Evolutionary conservation across 2,329 filamentous ascomycete species (phyloP).

Genomic region (Pleochaeta shiraiana): DNA sequence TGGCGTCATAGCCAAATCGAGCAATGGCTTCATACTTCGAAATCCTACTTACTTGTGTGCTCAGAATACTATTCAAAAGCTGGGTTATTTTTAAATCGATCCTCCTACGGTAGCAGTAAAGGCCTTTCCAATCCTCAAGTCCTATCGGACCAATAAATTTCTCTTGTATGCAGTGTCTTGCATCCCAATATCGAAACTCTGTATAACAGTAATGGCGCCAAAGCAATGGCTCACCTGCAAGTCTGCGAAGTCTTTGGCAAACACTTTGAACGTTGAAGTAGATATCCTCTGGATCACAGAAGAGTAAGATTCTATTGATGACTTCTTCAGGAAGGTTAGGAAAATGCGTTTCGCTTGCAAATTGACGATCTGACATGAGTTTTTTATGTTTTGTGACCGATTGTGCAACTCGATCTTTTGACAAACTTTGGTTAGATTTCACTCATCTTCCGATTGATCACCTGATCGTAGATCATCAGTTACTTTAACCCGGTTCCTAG

Average conservation of each 20-base stretch:
- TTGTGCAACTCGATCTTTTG: no score
- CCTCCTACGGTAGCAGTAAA: conserved; percentile 35
- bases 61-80: conserved; percentile 45
- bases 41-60: conserved; percentile 46
- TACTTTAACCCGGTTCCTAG: no score
- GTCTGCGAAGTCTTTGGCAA: conserved; percentile 38
- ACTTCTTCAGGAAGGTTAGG: conserved; percentile 52
- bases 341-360: not conserved
- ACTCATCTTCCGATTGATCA: no score
- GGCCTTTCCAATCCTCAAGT: conserved; percentile 48
- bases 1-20: conserved; percentile 61
- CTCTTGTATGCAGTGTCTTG: conserved; percentile 33
- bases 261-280: conserved; percentile 28
- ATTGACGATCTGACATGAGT: not conserved
- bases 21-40: conserved; percentile 50
- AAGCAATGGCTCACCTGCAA: conserved; percentile 50
- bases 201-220: conserved; percentile 58
- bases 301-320: conserved; percentile 53
- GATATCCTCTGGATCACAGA: conserved; percentile 32
- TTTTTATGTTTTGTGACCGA: no score
- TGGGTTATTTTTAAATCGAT: conserved; percentile 29
- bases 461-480: no score
- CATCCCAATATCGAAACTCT: conserved; percentile 55
- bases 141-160: conserved; percentile 32
- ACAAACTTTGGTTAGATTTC: no score